Conservation (phyloP, 345 rosid species). For the Populus tremula region DNA sequence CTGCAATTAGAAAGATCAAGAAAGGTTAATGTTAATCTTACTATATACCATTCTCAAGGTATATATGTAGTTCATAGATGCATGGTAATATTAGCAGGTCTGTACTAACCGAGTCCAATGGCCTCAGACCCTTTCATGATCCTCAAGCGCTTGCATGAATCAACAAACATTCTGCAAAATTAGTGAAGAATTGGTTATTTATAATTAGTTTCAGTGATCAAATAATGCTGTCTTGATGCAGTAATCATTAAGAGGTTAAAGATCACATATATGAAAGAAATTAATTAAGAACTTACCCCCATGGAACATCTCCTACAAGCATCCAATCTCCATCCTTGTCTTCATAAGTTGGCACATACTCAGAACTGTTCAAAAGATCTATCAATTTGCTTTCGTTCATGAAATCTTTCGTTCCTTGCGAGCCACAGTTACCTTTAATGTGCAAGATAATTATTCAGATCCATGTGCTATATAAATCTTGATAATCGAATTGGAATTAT, state of each 20-base stretch:
- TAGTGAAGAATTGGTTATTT: not conserved
- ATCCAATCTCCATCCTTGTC: conserved; percentile 35
- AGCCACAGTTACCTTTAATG: conserved; percentile 18
- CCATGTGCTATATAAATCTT: not conserved
- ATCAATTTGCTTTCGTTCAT: conserved; percentile 26
- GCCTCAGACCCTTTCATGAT: conserved; percentile 37
- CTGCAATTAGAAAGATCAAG: conserved; percentile 7
- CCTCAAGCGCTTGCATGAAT: conserved; percentile 32
- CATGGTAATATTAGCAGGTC: not conserved
- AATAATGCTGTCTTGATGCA: not conserved
- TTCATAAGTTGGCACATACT: conserved; percentile 31
- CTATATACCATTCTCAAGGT: not conserved
- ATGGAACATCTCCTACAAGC: conserved; percentile 37
- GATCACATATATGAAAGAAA: not conserved
- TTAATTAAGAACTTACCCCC: conserved; percentile 22
- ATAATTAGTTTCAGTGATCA: not conserved
- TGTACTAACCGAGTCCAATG: conserved; percentile 28
- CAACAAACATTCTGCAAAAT: conserved; percentile 23
- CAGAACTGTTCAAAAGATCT: conserved; percentile 28
- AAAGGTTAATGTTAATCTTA: not conserved
- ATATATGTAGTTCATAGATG: no score
- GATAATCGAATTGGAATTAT: not conserved
- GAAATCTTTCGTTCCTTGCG: conserved; percentile 28
- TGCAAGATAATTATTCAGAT: not conserved
- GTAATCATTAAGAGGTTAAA: not conserved